phyloP scores from a whole-genome alignment of 2,329 filamentous ascomycete species.

The Fonsecaea erecta region DNA sequence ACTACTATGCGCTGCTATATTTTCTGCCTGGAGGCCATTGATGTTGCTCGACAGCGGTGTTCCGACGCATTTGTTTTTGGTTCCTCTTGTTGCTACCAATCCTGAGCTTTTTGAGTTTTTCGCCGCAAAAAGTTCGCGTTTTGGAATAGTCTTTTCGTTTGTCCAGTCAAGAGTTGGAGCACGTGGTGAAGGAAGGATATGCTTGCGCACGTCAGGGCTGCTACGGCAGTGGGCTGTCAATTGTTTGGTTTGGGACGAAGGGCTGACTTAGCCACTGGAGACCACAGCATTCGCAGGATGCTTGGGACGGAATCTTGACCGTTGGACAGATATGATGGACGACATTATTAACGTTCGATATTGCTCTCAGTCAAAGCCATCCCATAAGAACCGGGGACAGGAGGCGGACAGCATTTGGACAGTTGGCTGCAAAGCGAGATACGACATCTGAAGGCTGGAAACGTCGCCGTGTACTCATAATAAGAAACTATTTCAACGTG shows the following conservation, averaged over 20 bases:
- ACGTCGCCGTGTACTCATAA: constrained; percentile 34
- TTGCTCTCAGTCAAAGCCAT: constrained; percentile 4
- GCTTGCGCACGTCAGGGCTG: constrained; percentile 7
- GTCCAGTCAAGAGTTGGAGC: constrained; percentile 15
- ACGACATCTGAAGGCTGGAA: constrained; percentile 29
- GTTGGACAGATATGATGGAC: background rate
- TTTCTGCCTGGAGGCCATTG: constrained; percentile 14
- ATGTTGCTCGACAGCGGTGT: constrained; percentile 21
- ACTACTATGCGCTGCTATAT: constrained; percentile 14
- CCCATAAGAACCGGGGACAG: background rate
- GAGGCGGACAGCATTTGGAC: background rate
- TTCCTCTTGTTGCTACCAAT: constrained; percentile 1
- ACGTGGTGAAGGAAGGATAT: constrained; percentile 18
- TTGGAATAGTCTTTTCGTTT: constrained; percentile 22
- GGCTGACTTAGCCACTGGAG: constrained; percentile 14
- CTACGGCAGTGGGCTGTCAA: constrained; percentile 9
- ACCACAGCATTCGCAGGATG: constrained; percentile 1
- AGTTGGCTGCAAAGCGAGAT: constrained; percentile 12
- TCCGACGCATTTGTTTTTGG: constrained; percentile 11
- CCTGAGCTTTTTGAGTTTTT: constrained; percentile 12
- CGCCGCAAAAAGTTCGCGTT: constrained; percentile 32
- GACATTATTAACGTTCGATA: background rate
- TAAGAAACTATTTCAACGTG: constrained; percentile 23
- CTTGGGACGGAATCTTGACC: background rate
- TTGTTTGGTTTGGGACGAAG: constrained; percentile 7